Conservation (phyloP, 371 early-diverging fungal species). For the Choanephora cucurbitarum region DNA sequence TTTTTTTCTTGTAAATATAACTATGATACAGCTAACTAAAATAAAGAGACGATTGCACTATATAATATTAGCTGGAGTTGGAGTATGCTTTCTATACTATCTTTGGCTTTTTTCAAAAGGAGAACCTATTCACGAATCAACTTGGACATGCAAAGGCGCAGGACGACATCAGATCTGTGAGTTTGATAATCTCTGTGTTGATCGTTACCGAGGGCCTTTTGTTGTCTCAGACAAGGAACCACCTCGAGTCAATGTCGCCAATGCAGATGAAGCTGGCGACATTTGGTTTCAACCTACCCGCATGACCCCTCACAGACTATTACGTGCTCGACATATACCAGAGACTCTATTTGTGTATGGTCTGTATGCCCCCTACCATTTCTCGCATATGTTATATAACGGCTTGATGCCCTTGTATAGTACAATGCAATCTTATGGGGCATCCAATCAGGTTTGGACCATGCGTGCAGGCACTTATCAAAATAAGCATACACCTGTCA, state of each 20-base stretch:
- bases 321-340: constrained; percentile 27
- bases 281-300: constrained; percentile 40
- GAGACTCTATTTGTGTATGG: constrained; percentile 55
- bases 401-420: constrained; percentile 55
- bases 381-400: constrained; percentile 54
- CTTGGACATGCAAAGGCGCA: constrained; percentile 28
- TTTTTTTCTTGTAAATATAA: no score
- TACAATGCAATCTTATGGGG: constrained; percentile 38
- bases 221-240: constrained; percentile 21
- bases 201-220: constrained; percentile 19
- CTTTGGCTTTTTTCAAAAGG: constrained; percentile 4
- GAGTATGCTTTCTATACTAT: not conserved
- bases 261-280: constrained; percentile 30
- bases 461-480: constrained; percentile 26
- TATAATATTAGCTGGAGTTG: no score
- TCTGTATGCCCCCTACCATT: constrained; percentile 49
- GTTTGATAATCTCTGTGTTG: constrained; percentile 35
- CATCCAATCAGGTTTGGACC: constrained; percentile 33
- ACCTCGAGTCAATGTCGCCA: constrained; percentile 41
- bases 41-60: no score
- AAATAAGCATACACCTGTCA: constrained; percentile 8
- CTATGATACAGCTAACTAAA: no score
- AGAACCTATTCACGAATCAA: constrained; percentile 1
- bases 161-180: constrained; percentile 25
- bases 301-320: not conserved